phyloP scores from a whole-genome alignment of 139 green algal species.

The Micractinium sp. region DNA sequence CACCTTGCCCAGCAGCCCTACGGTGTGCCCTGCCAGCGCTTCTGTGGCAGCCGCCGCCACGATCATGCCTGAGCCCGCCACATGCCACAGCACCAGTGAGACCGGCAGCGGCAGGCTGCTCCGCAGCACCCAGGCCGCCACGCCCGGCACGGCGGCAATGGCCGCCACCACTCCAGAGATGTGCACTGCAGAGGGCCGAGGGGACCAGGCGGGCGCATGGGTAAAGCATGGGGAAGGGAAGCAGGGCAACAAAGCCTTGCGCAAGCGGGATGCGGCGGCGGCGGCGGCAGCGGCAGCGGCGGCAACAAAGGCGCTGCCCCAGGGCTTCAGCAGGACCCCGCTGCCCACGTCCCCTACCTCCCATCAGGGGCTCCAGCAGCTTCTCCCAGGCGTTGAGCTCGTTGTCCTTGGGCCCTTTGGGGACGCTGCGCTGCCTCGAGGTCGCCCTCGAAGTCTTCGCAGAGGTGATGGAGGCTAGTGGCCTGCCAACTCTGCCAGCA shows the following conservation, averaged over 20 bases:
- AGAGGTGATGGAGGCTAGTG: no score
- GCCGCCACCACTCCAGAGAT: constrained; percentile 38
- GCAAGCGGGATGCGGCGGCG: background rate
- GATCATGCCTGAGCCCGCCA: constrained; percentile 40
- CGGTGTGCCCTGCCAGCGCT: constrained; percentile 44
- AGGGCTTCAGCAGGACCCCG: background rate
- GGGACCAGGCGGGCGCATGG: background rate
- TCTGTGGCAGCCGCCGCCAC: constrained; percentile 53
- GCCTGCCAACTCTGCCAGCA: no score
- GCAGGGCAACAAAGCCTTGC: background rate
- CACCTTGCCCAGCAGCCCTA: constrained; percentile 64
- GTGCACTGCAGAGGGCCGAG: background rate
- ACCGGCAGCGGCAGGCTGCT: constrained; percentile 32
- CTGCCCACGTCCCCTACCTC: background rate
- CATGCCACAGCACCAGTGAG: constrained; percentile 45
- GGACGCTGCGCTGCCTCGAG: no score
- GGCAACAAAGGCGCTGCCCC: background rate
- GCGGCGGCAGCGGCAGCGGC: background rate
- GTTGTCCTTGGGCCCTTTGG: no score
- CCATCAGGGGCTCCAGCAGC: background rate
- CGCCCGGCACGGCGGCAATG: constrained; percentile 8
- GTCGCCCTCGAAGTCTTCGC: no score
- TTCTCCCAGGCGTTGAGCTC: background rate
- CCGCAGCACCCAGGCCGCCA: constrained; percentile 1
- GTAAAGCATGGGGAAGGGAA: background rate